phyloP scores from a whole-genome alignment of 371 early-diverging fungal genomes.

The Syncephalis fuscata region DNA sequence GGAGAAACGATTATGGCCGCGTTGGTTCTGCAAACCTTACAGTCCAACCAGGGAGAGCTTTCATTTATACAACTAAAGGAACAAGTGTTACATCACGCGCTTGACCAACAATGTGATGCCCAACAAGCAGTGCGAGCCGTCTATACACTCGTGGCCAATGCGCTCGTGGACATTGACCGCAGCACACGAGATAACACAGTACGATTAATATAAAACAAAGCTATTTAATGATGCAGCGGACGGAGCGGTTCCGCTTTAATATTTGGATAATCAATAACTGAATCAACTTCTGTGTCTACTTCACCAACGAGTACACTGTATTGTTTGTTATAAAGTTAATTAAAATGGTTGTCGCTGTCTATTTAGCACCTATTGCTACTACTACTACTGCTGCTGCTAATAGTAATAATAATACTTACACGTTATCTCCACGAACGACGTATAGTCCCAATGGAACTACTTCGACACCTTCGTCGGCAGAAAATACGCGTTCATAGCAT shows the following conservation, averaged over 20 bases:
- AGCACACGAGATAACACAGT: too few relatives aligned
- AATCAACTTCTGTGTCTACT: slow-evolving; percentile 24
- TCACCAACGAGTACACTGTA: slow-evolving; percentile 24
- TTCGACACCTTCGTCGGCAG: slow-evolving; percentile 47
- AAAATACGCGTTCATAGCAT: slow-evolving; percentile 63
- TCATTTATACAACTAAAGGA: too few relatives aligned
- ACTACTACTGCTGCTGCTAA: not conserved
- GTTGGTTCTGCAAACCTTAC: too few relatives aligned
- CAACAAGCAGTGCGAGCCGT: too few relatives aligned
- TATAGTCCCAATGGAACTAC: slow-evolving; percentile 53
- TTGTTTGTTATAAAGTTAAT: not conserved
- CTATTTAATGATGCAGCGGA: slow-evolving; percentile 8
- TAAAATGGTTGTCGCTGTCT: not conserved
- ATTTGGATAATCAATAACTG: slow-evolving; percentile 17
- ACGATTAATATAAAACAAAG: not conserved
- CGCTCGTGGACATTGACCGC: too few relatives aligned
- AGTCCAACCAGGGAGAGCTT: too few relatives aligned
- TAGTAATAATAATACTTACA: slow-evolving; percentile 23
- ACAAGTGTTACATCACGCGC: too few relatives aligned
- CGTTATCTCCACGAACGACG: slow-evolving; percentile 58
- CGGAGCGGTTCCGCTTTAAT: slow-evolving; percentile 24
- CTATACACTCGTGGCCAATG: too few relatives aligned
- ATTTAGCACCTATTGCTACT: not conserved
- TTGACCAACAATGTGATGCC: too few relatives aligned
- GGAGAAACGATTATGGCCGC: too few relatives aligned